Conservation (phyloP, 148 eudicot genomes). For the Amaranthus hypochondriacus region DNA sequence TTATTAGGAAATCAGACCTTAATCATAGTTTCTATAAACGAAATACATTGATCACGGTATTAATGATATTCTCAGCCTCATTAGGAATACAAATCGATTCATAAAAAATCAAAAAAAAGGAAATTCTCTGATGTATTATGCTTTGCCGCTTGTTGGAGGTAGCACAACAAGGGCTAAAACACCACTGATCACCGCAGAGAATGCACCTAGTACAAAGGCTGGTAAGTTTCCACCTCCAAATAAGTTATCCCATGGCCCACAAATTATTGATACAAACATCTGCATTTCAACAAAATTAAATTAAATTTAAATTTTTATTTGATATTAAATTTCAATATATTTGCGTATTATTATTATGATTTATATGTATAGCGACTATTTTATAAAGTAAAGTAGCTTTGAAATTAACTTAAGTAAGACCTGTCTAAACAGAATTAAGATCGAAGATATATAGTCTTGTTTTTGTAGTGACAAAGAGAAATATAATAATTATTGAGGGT, state of each 20-base stretch:
- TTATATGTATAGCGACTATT: too few relatives aligned
- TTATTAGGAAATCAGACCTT: not conserved
- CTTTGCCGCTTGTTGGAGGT: constrained; percentile 36
- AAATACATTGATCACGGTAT: too few relatives aligned
- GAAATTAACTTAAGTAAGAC: too few relatives aligned
- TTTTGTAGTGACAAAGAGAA: too few relatives aligned
- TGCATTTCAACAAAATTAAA: constrained; percentile 5
- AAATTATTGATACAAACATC: constrained; percentile 64
- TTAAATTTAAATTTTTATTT: not conserved
- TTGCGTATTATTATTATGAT: not conserved
- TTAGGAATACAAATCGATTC: not conserved
- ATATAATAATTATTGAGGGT: too few relatives aligned
- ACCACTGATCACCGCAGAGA: constrained; percentile 49
- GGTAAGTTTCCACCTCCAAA: constrained; percentile 86
- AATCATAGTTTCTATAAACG: not conserved
- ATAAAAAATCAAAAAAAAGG: not conserved
- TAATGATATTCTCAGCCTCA: not conserved
- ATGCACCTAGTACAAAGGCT: constrained; percentile 56
- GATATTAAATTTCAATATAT: not conserved
- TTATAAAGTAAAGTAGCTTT: too few relatives aligned
- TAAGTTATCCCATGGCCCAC: constrained; percentile 65
- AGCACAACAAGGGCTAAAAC: constrained; percentile 29
- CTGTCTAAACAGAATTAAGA: too few relatives aligned
- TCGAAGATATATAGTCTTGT: too few relatives aligned
- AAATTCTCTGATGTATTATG: not conserved